These are phyloP conservation scores for Suhomyces sp. DNA, from an alignment of 805 yeast genomes.

Conservation along the genomic window DNA sequence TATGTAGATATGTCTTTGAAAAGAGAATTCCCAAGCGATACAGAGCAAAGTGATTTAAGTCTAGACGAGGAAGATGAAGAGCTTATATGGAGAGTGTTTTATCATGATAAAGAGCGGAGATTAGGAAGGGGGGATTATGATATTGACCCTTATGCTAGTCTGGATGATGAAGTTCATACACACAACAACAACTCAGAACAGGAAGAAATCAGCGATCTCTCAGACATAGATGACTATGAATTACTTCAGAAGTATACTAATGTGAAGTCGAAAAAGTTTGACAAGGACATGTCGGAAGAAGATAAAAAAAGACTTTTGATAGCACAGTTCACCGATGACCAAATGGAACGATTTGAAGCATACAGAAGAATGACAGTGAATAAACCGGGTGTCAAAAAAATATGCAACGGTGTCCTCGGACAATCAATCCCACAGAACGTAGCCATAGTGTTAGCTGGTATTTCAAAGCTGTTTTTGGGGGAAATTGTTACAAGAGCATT, in stretches of 20 bases:
- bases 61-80: slow-evolving; percentile 47
- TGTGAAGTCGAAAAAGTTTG: slow-evolving; percentile 32
- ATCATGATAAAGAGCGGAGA: slow-evolving; percentile 22
- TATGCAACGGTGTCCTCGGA: slow-evolving; percentile 75
- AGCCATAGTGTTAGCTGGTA: slow-evolving; percentile 79
- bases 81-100: slow-evolving; percentile 43
- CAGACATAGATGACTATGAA: slow-evolving; percentile 35
- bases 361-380: slow-evolving; percentile 67
- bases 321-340: slow-evolving; percentile 74
- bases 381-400: slow-evolving; percentile 72
- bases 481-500: slow-evolving; percentile 83
- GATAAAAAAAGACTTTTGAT: slow-evolving; percentile 63
- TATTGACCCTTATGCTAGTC: no score
- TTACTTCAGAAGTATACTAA: slow-evolving; percentile 30
- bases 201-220: slow-evolving; percentile 27
- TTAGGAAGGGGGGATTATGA: slow-evolving; percentile 5
- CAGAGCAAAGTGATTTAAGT: slow-evolving; percentile 40
- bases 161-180: slow-evolving; percentile 12
- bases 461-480: slow-evolving; percentile 86
- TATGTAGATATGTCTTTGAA: no score
- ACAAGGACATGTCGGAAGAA: slow-evolving; percentile 39
- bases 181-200: slow-evolving; percentile 28
- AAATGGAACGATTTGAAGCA: slow-evolving; percentile 83
- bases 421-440: slow-evolving; percentile 79
- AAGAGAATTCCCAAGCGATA: no score